A percentile compares a stretch with the other conserved stretches of the same genome.
Evolutionary conservation across 345 rosid genomes (phyloP).

Genomic region (thale cress (Arabidopsis thaliana)): TAIR10.1 NC_003076.8:19736501-19737000

Average conservation of each 20-base stretch:
- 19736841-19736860: slow-evolving; percentile 31
- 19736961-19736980: slow-evolving; percentile 7
- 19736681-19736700: slow-evolving; percentile 9
- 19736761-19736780: slow-evolving; percentile 30
- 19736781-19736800: background rate
- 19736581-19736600: slow-evolving; percentile 28
- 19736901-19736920: slow-evolving; percentile 10
- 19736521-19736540: slow-evolving; percentile 32
- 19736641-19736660: slow-evolving; percentile 26
- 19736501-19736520: slow-evolving; percentile 27
- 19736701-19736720: slow-evolving; percentile 7
- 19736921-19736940: slow-evolving; percentile 23
- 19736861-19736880: slow-evolving; percentile 13
- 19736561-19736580: slow-evolving; percentile 14
- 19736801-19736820: slow-evolving; percentile 33
- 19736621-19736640: slow-evolving; percentile 7
- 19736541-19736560: slow-evolving; percentile 8
- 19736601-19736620: slow-evolving; percentile 1
- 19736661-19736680: slow-evolving; percentile 23
- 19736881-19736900: background rate
- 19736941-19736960: slow-evolving; percentile 29
- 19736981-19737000: slow-evolving; percentile 82
- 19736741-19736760: slow-evolving; percentile 36
- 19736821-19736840: background rate
- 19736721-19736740: slow-evolving; percentile 20